A percentile compares a stretch with the other conserved stretches of the same genome.
phyloP scores from a whole-genome alignment of 768 basidiomycete genomes.

The Favolaschia claudopus region DNA sequence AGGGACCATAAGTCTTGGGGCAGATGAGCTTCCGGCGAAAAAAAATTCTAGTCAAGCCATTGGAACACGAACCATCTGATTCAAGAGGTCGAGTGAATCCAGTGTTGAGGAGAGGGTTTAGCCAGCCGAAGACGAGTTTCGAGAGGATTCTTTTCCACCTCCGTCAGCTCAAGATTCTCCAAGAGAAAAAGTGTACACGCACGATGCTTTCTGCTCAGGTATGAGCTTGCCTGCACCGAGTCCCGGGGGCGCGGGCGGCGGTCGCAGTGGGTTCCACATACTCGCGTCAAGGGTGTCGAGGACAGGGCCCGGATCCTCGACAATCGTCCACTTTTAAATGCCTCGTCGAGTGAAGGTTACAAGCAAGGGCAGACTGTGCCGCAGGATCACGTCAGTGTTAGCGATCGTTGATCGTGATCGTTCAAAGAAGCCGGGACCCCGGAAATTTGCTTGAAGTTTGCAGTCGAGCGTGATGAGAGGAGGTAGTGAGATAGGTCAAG shows the following conservation, averaged over 20 bases:
- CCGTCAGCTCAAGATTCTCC: neutral
- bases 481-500: no score
- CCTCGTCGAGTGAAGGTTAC: constrained; percentile 1
- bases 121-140: constrained; percentile 53
- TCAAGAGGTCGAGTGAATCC: constrained; percentile 60
- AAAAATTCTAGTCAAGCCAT: neutral
- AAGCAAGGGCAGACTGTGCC: no score
- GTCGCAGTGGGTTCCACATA: constrained; percentile 22
- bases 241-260: constrained; percentile 24
- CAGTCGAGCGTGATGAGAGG: no score
- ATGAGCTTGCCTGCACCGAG: constrained; percentile 24
- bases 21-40: no score
- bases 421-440: no score
- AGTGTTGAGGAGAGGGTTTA: constrained; percentile 54
- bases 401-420: no score
- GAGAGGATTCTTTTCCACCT: constrained; percentile 42
- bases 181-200: neutral
- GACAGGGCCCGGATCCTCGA: neutral
- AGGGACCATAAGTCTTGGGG: constrained; percentile 58
- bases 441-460: no score
- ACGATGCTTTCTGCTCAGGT: constrained; percentile 26
- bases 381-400: constrained; percentile 5
- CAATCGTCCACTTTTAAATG: constrained; percentile 5
- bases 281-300: neutral
- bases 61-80: constrained; percentile 47